phyloP scores from a whole-genome alignment of 495 filamentous ascomycete genomes.

The Umbilicaria muhlenbergii region DNA sequence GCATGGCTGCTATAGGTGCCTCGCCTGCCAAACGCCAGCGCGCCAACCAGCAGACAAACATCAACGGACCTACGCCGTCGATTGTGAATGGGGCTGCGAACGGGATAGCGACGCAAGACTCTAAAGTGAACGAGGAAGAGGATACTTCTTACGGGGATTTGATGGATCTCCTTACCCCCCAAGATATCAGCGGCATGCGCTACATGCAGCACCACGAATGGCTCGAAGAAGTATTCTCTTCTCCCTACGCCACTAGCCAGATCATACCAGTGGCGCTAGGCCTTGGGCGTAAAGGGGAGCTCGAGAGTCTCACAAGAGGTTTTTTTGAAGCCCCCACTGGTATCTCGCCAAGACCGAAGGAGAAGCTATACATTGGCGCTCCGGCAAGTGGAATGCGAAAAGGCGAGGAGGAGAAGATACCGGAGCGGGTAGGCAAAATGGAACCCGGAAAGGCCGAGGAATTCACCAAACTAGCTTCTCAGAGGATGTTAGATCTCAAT shows the following conservation, averaged over 20 bases:
- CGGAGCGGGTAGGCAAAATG: conserved; percentile 42
- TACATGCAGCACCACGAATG: conserved; percentile 95
- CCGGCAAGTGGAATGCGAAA: neutral
- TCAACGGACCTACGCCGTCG: no score
- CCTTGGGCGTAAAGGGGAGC: conserved; percentile 70
- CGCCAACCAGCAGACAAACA: no score
- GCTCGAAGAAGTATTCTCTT: conserved; percentile 96
- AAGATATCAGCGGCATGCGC: conserved; percentile 68
- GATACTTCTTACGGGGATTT: conserved; percentile 71
- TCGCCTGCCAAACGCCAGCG: conserved; percentile 12
- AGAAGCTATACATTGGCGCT: neutral
- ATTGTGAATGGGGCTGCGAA: no score
- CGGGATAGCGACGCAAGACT: conserved; percentile 1
- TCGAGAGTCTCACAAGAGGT: conserved; percentile 65
- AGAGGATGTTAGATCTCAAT: conserved; percentile 46
- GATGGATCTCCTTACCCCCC: conserved; percentile 73
- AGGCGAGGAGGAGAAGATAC: conserved; percentile 19
- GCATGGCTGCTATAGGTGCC: conserved; percentile 6
- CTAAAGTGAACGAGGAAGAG: conserved; percentile 63
- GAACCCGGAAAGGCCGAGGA: conserved; percentile 53
- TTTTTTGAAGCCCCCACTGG: conserved; percentile 49
- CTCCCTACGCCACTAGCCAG: conserved; percentile 64
- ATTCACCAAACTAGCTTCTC: conserved; percentile 57
- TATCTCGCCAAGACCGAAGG: conserved; percentile 11
- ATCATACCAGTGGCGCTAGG: conserved; percentile 82